Base-by-base conservation (phyloP, 1,284 basidiomycete species). In the Thelephora terrestris region DNA sequence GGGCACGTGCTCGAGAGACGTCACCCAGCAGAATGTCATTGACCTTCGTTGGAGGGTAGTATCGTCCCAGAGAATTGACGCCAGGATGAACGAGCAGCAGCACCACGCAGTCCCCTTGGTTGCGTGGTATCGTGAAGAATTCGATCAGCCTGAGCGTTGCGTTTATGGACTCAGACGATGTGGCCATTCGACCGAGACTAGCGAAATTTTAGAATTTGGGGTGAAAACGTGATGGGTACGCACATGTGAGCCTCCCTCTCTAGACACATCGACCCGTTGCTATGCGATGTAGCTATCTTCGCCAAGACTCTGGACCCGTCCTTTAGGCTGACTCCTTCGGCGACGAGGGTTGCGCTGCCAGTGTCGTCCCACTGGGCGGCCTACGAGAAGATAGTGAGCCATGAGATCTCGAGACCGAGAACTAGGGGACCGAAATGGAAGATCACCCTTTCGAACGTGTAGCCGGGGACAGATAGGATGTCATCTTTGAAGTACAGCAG, bases 221-320 rank as follows among this genome's bases (percentile, higher is more conserved):
- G 6, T 50, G 3, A 29, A 25, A 35, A 20, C 14, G 10, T 9
- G 5, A 36, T 18, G 25, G 34, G 42, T 21, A 70, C 76, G 47
- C 59, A 81, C 81, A 82, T 78, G 61, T 83, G 81, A 3, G 78
- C 77, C 61, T 85, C 82, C 46, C 81, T 70, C 58, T 85, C 81
- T 23, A 85, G 64, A 62, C 75, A 79, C 68, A 85, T 76, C 5
- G 81, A 81, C 12, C 76, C 81, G 60, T 81, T 81, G 2, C 79
- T 79, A 51, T 81, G 77, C 7, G 78, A 75, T 25, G 77, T 74
- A 5, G 79, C 81, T 55, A 85, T 80, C 65, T 85, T 85, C 1
- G 82, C 82, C 24, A 85, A 64, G 2, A 84, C 76, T 50, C 70
- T 74, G 4, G 78, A 78, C 25, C 79, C 74, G 59, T 84, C 81